Conservation (phyloP, 2,329 filamentous ascomycete genomes). For the Talaromyces marneffei region DNA sequence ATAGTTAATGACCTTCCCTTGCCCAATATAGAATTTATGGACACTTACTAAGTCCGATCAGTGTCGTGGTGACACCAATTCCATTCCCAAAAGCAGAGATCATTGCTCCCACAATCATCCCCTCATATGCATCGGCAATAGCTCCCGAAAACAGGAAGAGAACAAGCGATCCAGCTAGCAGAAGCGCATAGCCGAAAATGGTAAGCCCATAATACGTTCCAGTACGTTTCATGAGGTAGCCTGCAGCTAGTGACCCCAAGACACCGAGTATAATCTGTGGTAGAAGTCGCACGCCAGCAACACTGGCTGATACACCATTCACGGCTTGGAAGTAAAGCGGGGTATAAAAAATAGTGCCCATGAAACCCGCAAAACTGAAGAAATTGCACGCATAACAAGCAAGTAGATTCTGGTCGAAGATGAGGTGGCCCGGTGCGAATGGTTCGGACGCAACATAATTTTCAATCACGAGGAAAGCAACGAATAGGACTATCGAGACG, state of each 20-base stretch:
- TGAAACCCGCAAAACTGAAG: slow-evolving; percentile 59
- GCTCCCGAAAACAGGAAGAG: slow-evolving; percentile 55
- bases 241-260: slow-evolving; percentile 58
- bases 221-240: slow-evolving; percentile 62
- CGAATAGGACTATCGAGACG: slow-evolving; percentile 54
- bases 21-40: neutral
- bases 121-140: slow-evolving; percentile 43
- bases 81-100: slow-evolving; percentile 51
- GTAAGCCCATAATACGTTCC: slow-evolving; percentile 69
- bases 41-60: slow-evolving; percentile 58
- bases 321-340: slow-evolving; percentile 74
- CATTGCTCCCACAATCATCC: slow-evolving; percentile 54
- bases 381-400: slow-evolving; percentile 67
- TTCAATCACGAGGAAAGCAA: slow-evolving; percentile 64
- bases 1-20: neutral
- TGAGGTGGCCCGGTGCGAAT: slow-evolving; percentile 68
- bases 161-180: slow-evolving; percentile 51
- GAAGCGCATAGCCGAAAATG: slow-evolving; percentile 48
- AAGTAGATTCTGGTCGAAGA: slow-evolving; percentile 61
- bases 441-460: slow-evolving; percentile 62
- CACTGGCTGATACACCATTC: slow-evolving; percentile 56
- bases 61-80: slow-evolving; percentile 62
- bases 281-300: slow-evolving; percentile 60
- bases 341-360: slow-evolving; percentile 63
- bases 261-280: slow-evolving; percentile 61